These are phyloP conservation scores for Eucalyptus coolabah DNA, from an alignment of 345 rosid genomes.

Conservation along the genomic window DNA sequence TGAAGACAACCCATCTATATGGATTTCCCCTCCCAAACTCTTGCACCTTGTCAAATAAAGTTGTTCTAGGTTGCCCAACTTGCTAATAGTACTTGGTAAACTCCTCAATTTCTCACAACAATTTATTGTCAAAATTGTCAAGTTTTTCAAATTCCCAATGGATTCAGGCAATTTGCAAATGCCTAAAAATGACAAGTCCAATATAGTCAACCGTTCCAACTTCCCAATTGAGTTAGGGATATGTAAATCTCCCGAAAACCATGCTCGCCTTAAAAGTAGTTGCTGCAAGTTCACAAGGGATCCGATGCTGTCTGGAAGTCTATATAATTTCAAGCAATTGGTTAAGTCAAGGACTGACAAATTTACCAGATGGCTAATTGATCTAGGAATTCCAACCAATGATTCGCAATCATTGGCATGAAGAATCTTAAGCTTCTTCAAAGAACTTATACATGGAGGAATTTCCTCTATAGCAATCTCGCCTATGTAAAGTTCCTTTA, in stretches of 20 bases:
- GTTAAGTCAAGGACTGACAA: rapidly evolving
- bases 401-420: rapidly evolving
- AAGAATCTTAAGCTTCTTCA: background rate
- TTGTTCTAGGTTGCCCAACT: background rate
- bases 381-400: background rate
- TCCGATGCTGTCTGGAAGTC: background rate
- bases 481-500: rapidly evolving
- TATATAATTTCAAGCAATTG: rapidly evolving
- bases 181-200: background rate
- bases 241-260: rapidly evolving
- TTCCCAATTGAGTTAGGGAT: background rate
- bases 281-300: background rate
- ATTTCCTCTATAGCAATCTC: background rate
- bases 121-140: rapidly evolving
- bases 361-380: background rate
- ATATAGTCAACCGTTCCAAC: background rate
- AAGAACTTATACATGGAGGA: background rate
- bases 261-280: rapidly evolving
- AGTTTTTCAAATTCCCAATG: background rate
- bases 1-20: too few relatives aligned
- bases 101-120: rapidly evolving
- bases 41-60: rapidly evolving
- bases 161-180: background rate
- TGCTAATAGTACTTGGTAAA: background rate
- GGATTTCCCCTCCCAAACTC: rapidly evolving